Percentiles rank a stretch among this genome's conserved stretches.
phyloP scores from a whole-genome alignment of 805 yeast species.

The Lipomyces orientalis region DNA sequence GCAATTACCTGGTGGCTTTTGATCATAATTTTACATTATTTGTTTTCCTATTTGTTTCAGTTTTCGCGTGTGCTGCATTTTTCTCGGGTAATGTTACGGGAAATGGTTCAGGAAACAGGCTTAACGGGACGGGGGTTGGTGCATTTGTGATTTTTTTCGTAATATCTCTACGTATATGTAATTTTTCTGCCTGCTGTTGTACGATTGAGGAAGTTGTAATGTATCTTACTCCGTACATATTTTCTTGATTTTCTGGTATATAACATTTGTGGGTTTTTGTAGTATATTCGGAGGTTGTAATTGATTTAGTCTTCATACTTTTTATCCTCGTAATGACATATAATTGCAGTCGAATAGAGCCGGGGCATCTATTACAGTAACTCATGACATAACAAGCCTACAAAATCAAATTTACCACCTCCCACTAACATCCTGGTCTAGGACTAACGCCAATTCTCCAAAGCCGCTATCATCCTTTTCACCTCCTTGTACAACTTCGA shows the following conservation, averaged over 20 bases:
- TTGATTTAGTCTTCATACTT: neutral
- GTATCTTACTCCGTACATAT: neutral
- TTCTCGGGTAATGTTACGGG: neutral
- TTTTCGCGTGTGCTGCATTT: neutral
- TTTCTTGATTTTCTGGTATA: neutral
- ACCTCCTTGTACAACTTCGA: neutral
- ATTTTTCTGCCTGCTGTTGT: neutral
- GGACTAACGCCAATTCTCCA: constrained; percentile 12
- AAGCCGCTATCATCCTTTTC: neutral
- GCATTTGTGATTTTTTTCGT: neutral
- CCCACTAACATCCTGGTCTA: constrained; percentile 26
- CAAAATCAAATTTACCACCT: constrained; percentile 18
- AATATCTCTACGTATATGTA: neutral
- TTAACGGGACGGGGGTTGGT: neutral
- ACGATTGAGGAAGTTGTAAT: neutral
- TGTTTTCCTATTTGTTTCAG: neutral
- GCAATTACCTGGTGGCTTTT: neutral
- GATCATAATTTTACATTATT: neutral
- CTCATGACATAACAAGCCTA: neutral
- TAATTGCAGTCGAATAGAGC: too few relatives aligned
- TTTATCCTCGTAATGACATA: too few relatives aligned
- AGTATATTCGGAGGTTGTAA: neutral
- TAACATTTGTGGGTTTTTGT: neutral
- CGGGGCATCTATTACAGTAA: too few relatives aligned
- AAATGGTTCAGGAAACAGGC: neutral